Evolutionary conservation across 345 rosid species (phyloP).

Genomic region (Iberis pinnata): DNA sequence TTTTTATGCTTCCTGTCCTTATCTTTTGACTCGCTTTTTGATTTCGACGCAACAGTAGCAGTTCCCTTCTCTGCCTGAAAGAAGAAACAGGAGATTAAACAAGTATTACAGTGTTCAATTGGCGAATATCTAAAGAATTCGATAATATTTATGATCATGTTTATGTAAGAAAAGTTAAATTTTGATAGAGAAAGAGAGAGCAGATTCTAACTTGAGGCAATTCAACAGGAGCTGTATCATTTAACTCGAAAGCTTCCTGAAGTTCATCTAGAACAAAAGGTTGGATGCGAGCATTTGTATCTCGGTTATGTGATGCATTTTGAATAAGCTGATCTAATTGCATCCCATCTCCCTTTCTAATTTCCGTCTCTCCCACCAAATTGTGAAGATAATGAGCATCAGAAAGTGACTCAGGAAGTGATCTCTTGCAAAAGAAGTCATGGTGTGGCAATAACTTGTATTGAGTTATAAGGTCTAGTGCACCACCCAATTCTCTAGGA

Average conservation of each 20-base stretch:
- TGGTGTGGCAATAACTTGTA: conserved; percentile 66
- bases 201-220: conserved; percentile 49
- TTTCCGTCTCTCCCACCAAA: conserved; percentile 69
- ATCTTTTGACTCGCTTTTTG: conserved; percentile 60
- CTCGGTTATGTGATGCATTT: conserved; percentile 35
- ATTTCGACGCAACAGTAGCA: conserved; percentile 66
- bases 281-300: conserved; percentile 39
- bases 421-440: conserved; percentile 73
- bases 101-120: conserved; percentile 1
- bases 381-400: conserved; percentile 71
- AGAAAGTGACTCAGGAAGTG: conserved; percentile 67
- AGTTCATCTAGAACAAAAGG: conserved; percentile 71
- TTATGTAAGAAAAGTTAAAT: not conserved
- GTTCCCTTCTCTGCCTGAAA: conserved; percentile 66
- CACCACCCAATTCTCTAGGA: conserved; percentile 68
- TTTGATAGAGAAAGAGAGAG: not conserved
- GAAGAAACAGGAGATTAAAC: conserved; percentile 1
- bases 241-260: conserved; percentile 58
- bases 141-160: not conserved
- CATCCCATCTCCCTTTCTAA: conserved; percentile 86
- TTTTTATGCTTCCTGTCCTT: conserved; percentile 82
- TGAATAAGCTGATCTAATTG: conserved; percentile 70
- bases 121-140: not conserved
- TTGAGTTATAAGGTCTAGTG: conserved; percentile 64
- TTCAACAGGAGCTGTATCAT: conserved; percentile 52